phyloP scores from a whole-genome alignment of 2,329 filamentous ascomycete genomes.

The Colletotrichum caudatum region DNA sequence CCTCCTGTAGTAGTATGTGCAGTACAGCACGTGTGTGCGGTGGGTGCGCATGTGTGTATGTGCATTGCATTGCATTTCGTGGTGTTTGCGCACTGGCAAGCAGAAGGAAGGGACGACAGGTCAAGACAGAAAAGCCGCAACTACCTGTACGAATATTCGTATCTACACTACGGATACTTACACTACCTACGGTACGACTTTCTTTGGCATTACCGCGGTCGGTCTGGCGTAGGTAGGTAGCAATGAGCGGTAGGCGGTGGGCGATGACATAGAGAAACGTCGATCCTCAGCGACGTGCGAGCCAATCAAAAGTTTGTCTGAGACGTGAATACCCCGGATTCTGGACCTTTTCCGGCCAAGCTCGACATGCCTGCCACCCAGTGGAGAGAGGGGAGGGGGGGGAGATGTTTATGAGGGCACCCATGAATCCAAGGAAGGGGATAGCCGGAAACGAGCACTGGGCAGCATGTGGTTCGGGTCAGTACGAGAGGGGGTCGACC shows the following conservation, averaged over 20 bases:
- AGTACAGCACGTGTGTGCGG: neutral
- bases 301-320: constrained; percentile 24
- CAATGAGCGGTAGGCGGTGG: constrained; percentile 27
- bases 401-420: neutral
- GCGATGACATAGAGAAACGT: constrained; percentile 38
- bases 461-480: constrained; percentile 4
- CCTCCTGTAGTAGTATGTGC: too few relatives aligned
- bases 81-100: neutral
- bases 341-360: constrained; percentile 33
- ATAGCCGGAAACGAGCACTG: constrained; percentile 11
- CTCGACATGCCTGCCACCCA: constrained; percentile 17
- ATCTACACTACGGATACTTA: too few relatives aligned
- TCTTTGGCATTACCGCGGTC: neutral
- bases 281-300: constrained; percentile 25
- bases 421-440: too few relatives aligned
- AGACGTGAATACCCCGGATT: constrained; percentile 38
- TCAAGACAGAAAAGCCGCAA: neutral
- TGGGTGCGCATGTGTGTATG: neutral
- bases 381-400: too few relatives aligned
- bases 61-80: neutral
- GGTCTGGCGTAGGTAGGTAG: neutral
- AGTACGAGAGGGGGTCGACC: neutral
- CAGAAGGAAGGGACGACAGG: neutral
- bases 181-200: too few relatives aligned
- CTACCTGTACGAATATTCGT: neutral